phyloP scores from a whole-genome alignment of 805 yeast genomes.

The Lipomyces starkeyi region DNA sequence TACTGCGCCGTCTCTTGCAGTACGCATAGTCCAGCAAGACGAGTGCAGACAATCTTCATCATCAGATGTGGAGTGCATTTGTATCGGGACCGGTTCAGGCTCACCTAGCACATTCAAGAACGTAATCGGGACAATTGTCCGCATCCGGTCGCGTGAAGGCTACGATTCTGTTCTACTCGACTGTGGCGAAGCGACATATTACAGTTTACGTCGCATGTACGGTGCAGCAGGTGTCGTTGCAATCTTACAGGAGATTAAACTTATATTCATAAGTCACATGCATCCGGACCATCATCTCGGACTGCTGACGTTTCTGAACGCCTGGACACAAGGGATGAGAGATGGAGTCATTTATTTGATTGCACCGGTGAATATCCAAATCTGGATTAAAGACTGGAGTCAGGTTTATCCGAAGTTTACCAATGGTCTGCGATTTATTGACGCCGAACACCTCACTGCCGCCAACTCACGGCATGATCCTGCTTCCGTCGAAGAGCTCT shows the following conservation, averaged over 20 bases:
- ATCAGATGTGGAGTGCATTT: slow-evolving; percentile 62
- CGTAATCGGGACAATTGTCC: slow-evolving; percentile 80
- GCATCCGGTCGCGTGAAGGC: slow-evolving; percentile 59
- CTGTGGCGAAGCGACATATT: slow-evolving; percentile 95
- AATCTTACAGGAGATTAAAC: slow-evolving; percentile 63
- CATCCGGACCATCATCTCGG: slow-evolving; percentile 99
- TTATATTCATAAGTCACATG: slow-evolving; percentile 81
- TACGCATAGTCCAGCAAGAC: not conserved
- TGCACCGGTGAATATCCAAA: slow-evolving; percentile 74
- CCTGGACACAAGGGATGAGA: slow-evolving; percentile 56
- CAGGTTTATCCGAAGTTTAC: slow-evolving; percentile 46
- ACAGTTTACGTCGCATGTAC: slow-evolving; percentile 68
- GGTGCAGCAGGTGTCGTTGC: slow-evolving; percentile 51
- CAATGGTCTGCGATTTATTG: slow-evolving; percentile 17
- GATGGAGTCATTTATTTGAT: slow-evolving; percentile 58
- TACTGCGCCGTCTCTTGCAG: not conserved
- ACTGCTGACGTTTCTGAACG: slow-evolving; percentile 65
- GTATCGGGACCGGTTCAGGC: slow-evolving; percentile 94
- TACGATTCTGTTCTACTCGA: slow-evolving; percentile 64
- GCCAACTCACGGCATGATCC: not conserved
- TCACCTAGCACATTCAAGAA: slow-evolving; percentile 84
- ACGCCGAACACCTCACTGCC: not conserved
- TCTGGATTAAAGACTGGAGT: slow-evolving; percentile 73
- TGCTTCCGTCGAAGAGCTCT: slow-evolving; percentile 20
- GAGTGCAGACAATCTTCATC: not conserved